Evolutionary conservation across 345 rosid species (phyloP).

Genomic region (Populus nigra): DNA sequence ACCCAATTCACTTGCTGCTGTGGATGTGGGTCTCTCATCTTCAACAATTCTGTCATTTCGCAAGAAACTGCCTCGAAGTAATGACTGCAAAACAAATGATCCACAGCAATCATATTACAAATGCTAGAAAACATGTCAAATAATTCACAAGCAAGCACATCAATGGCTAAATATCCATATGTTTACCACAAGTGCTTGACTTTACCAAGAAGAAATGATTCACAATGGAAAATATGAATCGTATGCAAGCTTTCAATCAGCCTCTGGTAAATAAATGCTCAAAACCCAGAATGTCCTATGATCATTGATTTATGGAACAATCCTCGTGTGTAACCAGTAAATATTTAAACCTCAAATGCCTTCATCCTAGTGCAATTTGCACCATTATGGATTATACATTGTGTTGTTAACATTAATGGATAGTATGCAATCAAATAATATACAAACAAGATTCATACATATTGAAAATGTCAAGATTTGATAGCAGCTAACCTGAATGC

Average conservation of each 20-base stretch:
- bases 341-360: background rate
- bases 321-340: background rate
- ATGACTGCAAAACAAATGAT: slow-evolving; percentile 50
- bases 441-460: background rate
- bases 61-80: slow-evolving; percentile 90
- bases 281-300: background rate
- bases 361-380: background rate
- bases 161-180: background rate
- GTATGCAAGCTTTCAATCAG: background rate
- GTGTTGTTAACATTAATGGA: background rate
- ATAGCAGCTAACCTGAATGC: slow-evolving; percentile 68
- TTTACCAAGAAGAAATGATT: background rate
- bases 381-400: background rate
- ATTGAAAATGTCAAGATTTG: background rate
- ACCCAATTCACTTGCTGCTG: slow-evolving; percentile 83
- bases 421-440: background rate
- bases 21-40: slow-evolving; percentile 53
- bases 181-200: background rate
- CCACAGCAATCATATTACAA: background rate
- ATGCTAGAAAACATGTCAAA: background rate
- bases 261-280: background rate
- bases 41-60: slow-evolving; percentile 61
- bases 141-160: background rate
- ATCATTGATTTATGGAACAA: background rate
- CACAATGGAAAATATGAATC: background rate